Percentiles rank a stretch among this genome's conserved stretches.
Conservation (phyloP, 768 basidiomycete species). For the Cystobasidium onofrii region DNA sequence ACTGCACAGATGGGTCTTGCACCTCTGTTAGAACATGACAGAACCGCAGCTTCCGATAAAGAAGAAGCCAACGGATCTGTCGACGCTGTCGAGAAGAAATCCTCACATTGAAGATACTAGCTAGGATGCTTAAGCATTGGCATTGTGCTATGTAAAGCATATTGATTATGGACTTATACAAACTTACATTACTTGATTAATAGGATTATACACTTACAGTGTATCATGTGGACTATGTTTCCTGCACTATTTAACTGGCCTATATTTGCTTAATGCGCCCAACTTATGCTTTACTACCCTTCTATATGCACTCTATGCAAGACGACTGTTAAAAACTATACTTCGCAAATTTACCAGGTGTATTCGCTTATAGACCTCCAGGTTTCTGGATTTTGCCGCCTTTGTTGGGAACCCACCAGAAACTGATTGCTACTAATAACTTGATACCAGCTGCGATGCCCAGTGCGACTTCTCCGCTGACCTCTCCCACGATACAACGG, state of each 20-base stretch:
- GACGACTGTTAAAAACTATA: no score
- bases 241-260: no score
- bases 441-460: conserved; percentile 24
- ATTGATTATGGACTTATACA: no score
- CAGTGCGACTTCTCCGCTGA: conserved; percentile 36
- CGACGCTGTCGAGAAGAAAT: background rate
- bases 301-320: background rate
- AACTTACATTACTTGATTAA: background rate
- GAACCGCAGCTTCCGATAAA: background rate
- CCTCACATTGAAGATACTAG: background rate
- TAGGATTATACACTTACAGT: no score
- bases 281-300: background rate
- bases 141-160: no score
- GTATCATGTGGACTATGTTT: no score
- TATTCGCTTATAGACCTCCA: background rate
- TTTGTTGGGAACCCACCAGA: conserved; percentile 80
- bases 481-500: conserved; percentile 40
- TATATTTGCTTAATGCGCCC: no score
- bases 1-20: conserved; percentile 31
- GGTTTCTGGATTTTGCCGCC: conserved; percentile 52
- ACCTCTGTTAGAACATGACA: conserved; percentile 15
- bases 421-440: conserved; percentile 48
- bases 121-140: no score
- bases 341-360: no score
- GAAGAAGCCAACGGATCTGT: background rate